phyloP scores from a whole-genome alignment of 345 rosid species.

The Anacardium occidentale region DNA sequence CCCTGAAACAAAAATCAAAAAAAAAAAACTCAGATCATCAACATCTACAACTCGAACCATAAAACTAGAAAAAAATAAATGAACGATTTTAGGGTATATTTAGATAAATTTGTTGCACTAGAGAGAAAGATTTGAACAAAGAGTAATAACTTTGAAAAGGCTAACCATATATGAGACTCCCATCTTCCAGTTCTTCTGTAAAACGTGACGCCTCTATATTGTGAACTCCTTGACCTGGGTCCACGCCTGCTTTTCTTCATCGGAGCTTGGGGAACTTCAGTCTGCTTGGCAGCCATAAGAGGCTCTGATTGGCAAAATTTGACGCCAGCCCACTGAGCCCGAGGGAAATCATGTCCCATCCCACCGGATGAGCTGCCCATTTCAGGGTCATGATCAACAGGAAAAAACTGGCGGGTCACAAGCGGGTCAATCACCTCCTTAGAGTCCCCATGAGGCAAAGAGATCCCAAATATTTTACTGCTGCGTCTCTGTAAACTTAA shows the following conservation, averaged over 20 bases:
- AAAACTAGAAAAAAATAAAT: neutral
- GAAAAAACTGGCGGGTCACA: slow-evolving; percentile 86
- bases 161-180: slow-evolving; percentile 98
- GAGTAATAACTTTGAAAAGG: neutral
- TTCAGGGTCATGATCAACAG: slow-evolving; percentile 48
- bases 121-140: neutral
- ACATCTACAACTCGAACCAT: neutral
- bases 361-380: slow-evolving; percentile 34
- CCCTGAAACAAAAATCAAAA: slow-evolving; percentile 58
- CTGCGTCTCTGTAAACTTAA: slow-evolving; percentile 33
- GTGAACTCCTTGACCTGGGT: slow-evolving; percentile 95
- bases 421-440: slow-evolving; percentile 42
- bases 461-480: slow-evolving; percentile 54
- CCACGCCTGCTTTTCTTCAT: slow-evolving; percentile 90
- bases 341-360: slow-evolving; percentile 44
- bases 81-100: neutral
- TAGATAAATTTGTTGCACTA: neutral
- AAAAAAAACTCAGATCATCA: slow-evolving; percentile 1
- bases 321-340: slow-evolving; percentile 69
- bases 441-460: slow-evolving; percentile 31
- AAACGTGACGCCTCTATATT: slow-evolving; percentile 93
- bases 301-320: slow-evolving; percentile 66
- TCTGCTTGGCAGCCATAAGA: slow-evolving; percentile 31
- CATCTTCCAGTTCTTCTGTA: slow-evolving; percentile 98
- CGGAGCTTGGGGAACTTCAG: slow-evolving; percentile 52